Conservation (phyloP, 345 rosid genomes). For the Citrus sinensis region DVS_A1.0 CM039162.1:26393001-26393500, state of each 20-base stretch:
- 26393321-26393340: slow-evolving; percentile 79
- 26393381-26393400: slow-evolving; percentile 97
- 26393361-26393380: slow-evolving; percentile 91
- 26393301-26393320: slow-evolving; percentile 75
- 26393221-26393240: slow-evolving; percentile 21
- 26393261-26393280: slow-evolving; percentile 77
- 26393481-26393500: slow-evolving; percentile 86
- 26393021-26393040: too few species aligned
- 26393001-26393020: too few species aligned
- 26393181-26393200: not conserved
- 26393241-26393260: slow-evolving; percentile 56
- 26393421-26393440: slow-evolving; percentile 91
- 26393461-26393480: slow-evolving; percentile 98
- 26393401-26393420: slow-evolving; percentile 83
- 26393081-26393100: too few species aligned
- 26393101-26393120: too few species aligned
- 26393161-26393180: too few species aligned
- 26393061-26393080: too few species aligned
- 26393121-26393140: too few species aligned
- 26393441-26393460: slow-evolving; percentile 78
- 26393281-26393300: slow-evolving; percentile 67
- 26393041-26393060: too few species aligned
- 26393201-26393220: not conserved
- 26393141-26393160: too few species aligned
- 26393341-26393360: slow-evolving; percentile 72